Evolutionary conservation across 805 yeast genomes (phyloP).

Genomic region (Saturnispora dispora): DNA sequence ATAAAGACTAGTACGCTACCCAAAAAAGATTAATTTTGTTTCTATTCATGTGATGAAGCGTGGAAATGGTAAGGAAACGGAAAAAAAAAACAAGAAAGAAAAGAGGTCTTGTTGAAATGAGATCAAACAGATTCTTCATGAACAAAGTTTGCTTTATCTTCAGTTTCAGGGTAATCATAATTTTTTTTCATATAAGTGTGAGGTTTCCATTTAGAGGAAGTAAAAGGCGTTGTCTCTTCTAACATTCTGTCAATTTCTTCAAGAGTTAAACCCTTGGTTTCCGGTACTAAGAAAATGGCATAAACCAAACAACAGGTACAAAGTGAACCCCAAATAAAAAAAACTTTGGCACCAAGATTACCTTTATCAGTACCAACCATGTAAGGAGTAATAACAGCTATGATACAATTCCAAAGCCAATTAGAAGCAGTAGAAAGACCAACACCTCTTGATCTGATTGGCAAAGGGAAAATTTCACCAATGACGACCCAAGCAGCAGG

Average conservation of each 20-base stretch:
- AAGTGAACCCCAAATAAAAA: conserved; percentile 59
- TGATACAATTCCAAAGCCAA: conserved; percentile 68
- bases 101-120: neutral
- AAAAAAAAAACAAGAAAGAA: neutral
- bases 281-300: conserved; percentile 64
- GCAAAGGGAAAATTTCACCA: conserved; percentile 57
- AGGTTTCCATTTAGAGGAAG: conserved; percentile 28
- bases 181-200: conserved; percentile 8
- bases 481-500: conserved; percentile 63
- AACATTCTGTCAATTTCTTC: conserved; percentile 61
- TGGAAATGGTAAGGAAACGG: neutral
- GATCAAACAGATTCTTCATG: conserved; percentile 5
- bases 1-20: neutral
- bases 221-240: conserved; percentile 28
- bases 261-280: conserved; percentile 71
- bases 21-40: neutral
- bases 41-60: neutral
- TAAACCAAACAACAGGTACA: conserved; percentile 42
- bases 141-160: neutral
- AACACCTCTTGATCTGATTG: conserved; percentile 64
- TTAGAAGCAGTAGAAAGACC: conserved; percentile 65
- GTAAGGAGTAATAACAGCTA: conserved; percentile 66
- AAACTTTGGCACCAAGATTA: conserved; percentile 52
- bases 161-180: neutral
- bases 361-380: conserved; percentile 55